A percentile compares a stretch with the other conserved stretches of the same genome.
Evolutionary conservation across 441 rosid genomes (phyloP).

Genomic region (Populus hybrid): DNA sequence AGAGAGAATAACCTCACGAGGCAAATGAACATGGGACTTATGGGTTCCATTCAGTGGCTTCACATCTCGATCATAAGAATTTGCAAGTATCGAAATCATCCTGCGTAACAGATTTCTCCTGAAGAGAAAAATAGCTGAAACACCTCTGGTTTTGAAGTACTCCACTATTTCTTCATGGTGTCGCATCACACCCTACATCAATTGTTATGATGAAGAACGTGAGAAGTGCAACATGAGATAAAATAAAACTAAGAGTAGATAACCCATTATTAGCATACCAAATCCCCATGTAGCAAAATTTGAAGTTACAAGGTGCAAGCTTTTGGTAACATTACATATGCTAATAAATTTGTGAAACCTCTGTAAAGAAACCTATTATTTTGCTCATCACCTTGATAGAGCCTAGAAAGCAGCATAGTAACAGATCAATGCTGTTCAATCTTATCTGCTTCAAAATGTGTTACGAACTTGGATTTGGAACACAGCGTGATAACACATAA

Average conservation of each 20-base stretch:
- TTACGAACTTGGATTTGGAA: background rate
- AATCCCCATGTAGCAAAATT: background rate
- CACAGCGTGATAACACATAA: background rate
- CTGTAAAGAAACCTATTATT: background rate
- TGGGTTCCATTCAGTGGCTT: conserved; percentile 82
- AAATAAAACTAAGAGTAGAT: background rate
- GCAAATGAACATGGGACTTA: conserved; percentile 93
- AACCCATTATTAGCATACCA: background rate
- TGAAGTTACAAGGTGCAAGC: background rate
- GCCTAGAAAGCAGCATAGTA: background rate
- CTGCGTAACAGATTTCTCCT: conserved; percentile 86
- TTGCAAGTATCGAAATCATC: conserved; percentile 86
- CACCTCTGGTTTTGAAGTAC: conserved; percentile 76
- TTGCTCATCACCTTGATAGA: background rate
- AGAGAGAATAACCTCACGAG: conserved; percentile 53
- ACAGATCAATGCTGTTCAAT: background rate
- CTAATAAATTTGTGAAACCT: background rate
- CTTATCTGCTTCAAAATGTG: background rate
- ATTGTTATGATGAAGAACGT: background rate
- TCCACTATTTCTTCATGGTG: conserved; percentile 73
- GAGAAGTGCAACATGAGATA: background rate
- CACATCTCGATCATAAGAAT: conserved; percentile 69
- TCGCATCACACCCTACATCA: conserved; percentile 76
- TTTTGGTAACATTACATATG: background rate
- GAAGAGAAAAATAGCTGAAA: conserved; percentile 80